Percentiles rank a stretch among this genome's conserved stretches.
phyloP scores from a whole-genome alignment of 495 filamentous ascomycete genomes.

The Penicillium cataractarum region DNA sequence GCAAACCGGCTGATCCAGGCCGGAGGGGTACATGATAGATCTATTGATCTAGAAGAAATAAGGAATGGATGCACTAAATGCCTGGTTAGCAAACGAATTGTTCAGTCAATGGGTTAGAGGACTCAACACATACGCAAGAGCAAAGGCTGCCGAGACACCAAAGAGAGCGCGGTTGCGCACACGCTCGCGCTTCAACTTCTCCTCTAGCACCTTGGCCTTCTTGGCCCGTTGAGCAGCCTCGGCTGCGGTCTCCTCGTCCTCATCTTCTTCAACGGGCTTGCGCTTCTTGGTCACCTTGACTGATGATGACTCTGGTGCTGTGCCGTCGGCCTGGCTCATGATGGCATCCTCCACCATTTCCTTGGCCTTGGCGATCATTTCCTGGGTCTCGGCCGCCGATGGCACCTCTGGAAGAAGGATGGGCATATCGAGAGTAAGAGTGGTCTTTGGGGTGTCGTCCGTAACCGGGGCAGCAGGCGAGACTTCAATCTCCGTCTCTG shows the following conservation, averaged over 20 bases:
- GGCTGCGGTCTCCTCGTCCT: slow-evolving; percentile 57
- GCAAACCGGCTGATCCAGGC: background rate
- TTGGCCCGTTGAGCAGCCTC: slow-evolving; percentile 59
- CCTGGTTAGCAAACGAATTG: slow-evolving; percentile 23
- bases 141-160: slow-evolving; percentile 81
- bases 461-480: slow-evolving; percentile 41
- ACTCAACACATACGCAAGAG: slow-evolving; percentile 76
- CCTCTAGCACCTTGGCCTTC: slow-evolving; percentile 72
- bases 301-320: slow-evolving; percentile 39
- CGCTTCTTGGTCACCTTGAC: slow-evolving; percentile 68
- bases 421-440: slow-evolving; percentile 78
- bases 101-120: background rate
- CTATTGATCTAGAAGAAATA: slow-evolving; percentile 45
- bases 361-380: slow-evolving; percentile 84
- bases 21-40: background rate
- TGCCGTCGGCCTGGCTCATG: slow-evolving; percentile 51
- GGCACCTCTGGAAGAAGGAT: slow-evolving; percentile 68
- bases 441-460: slow-evolving; percentile 69
- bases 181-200: slow-evolving; percentile 78
- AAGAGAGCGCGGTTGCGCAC: slow-evolving; percentile 81
- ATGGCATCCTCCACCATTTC: slow-evolving; percentile 85
- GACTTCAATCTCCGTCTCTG: slow-evolving; percentile 29
- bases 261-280: slow-evolving; percentile 74
- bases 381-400: slow-evolving; percentile 70
- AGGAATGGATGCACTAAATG: slow-evolving; percentile 48